Base-by-base conservation (phyloP, 106 monocot species). In the Dioscorea dumetorum region DNA sequence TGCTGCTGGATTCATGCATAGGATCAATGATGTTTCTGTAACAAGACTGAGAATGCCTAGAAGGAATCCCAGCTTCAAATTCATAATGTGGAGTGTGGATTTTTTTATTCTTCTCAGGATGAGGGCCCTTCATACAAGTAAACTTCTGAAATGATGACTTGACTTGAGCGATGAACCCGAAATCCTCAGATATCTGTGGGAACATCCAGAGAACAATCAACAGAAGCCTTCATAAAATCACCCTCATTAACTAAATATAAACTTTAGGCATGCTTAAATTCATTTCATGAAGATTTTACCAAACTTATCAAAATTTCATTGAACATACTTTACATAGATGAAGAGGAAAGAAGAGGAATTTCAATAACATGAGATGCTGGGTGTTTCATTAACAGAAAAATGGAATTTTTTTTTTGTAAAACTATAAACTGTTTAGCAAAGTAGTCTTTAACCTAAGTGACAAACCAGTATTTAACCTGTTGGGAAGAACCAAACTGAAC, bases 121-220 rank as follows among this genome's bases (percentile, higher is more conserved):
- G 12, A 22, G 33, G 20, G 13, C 61, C 73, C 3, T 50, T n/a
- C 34, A 66, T 54, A 51, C 19, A 70, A 56, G 63, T 72, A 19
- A 28, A 34, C 58, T 57, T 73, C 61, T 50, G 67, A 32, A 88
- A 62, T n/a, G 61, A 54, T 21, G 67, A 34, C 57, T 70, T 77
- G 54, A 74, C 82, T 73, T 89, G 73, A 48, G 63, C 53, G 8
- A 88, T 17, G 58, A 95, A 89, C 66, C 72, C 77, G 11, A 67
- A 66, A 76, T 65, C 86, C 70, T 95, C 88, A 28, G 28, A 34
- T 57, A 92, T 71, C 92, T 97, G 72, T 8, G n/a, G 7, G 1
- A 28, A 16, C 20, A 34, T 5, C 12, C 6, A 28, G 0, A 4
- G 0, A 68, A n/a, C 4, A 32, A 33, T 62, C 24, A 62, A 62